Conservation (phyloP, 495 filamentous ascomycete species). For the Penicillium bovifimosum region DNA sequence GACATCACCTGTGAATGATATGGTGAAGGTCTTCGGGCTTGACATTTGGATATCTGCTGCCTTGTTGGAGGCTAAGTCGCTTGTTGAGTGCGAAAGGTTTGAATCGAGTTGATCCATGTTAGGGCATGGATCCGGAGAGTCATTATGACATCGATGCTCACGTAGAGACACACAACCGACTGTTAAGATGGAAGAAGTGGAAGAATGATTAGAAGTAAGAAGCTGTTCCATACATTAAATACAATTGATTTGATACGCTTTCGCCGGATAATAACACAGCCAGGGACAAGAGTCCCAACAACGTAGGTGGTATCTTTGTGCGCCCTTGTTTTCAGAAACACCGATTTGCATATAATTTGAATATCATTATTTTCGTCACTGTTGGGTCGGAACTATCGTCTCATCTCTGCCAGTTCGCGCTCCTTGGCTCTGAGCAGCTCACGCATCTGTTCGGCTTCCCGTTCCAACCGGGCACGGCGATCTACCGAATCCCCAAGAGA, state of each 20-base stretch:
- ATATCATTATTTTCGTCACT: conserved; percentile 24
- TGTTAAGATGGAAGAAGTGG: background rate
- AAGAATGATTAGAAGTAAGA: background rate
- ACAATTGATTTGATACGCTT: conserved; percentile 22
- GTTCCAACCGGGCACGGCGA: conserved; percentile 58
- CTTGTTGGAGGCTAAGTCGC: background rate
- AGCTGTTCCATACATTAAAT: conserved; percentile 13
- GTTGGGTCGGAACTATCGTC: conserved; percentile 19
- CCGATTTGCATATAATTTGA: conserved; percentile 11
- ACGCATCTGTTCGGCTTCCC: conserved; percentile 73
- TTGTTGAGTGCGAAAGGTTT: background rate
- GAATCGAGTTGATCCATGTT: background rate
- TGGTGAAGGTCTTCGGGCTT: conserved; percentile 12
- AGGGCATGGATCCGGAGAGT: background rate
- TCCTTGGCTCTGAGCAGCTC: conserved; percentile 71
- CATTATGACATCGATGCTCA: conserved; percentile 21
- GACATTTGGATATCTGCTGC: conserved; percentile 4
- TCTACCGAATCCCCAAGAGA: conserved; percentile 57
- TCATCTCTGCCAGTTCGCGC: conserved; percentile 67
- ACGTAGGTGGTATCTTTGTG: conserved; percentile 28
- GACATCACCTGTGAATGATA: conserved; percentile 38
- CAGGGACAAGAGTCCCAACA: conserved; percentile 14
- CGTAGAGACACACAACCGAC: no score
- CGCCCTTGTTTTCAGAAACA: conserved; percentile 19
- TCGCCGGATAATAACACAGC: conserved; percentile 17